Conservation (phyloP, 1,284 basidiomycete species). For the Rhodotorula sp. region DNA sequence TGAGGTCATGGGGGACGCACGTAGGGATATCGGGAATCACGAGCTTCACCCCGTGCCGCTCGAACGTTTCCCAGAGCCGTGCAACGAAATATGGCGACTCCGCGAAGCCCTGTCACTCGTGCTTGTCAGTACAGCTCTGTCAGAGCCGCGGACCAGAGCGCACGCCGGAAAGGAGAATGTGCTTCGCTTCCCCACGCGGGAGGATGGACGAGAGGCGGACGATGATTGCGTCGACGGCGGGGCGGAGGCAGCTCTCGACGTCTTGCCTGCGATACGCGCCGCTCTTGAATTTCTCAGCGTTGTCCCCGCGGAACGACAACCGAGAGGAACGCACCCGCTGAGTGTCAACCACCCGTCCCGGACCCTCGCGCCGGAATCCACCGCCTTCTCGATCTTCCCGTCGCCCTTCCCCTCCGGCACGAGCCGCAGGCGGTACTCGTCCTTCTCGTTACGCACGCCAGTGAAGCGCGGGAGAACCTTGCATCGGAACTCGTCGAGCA, state of each 20-base stretch:
- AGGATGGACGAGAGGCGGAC: constrained; percentile 19
- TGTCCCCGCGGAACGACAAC: fast-evolving
- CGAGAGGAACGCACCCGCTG: not conserved
- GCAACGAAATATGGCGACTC: constrained; percentile 22
- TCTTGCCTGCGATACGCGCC: constrained; percentile 1
- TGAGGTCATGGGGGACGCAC: not conserved
- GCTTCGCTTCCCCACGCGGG: constrained; percentile 4
- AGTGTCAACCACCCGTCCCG: constrained; percentile 13
- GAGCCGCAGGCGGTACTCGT: constrained; percentile 4
- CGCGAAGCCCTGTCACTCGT: constrained; percentile 19
- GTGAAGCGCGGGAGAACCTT: constrained; percentile 14
- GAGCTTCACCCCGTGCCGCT: not conserved
- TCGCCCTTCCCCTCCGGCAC: constrained; percentile 4
- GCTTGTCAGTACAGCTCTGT: not conserved
- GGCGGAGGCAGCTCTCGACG: constrained; percentile 12
- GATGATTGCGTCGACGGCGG: constrained; percentile 11
- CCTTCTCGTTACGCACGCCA: not conserved
- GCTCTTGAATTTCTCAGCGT: no score
- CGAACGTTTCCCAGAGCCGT: constrained; percentile 2
- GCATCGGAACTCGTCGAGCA: constrained; percentile 11
- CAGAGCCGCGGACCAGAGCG: not conserved
- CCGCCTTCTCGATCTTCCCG: constrained; percentile 5
- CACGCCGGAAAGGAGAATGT: constrained; percentile 28
- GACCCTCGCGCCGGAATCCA: constrained; percentile 10
- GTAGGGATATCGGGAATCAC: constrained; percentile 21